Evolutionary conservation across 805 yeast species (phyloP), one percentile per base, ranked within the genome.

Genomic region (Hemisphaericaspora nanyangensis): DNA sequence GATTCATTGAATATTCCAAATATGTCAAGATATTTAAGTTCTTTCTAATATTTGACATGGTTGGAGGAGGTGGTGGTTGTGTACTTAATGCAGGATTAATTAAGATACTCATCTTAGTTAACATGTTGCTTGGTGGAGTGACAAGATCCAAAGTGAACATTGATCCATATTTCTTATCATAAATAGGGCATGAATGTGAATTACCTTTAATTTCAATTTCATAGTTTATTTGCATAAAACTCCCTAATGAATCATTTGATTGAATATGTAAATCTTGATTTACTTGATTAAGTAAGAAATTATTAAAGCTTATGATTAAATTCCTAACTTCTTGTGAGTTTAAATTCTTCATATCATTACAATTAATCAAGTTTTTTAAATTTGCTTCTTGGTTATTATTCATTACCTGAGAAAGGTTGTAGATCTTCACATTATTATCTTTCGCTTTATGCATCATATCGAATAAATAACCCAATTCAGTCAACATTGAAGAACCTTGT

Each of bases 401-500:
- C 38, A 68, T 47, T 5, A 59, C 55, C 34, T 63, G 63, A 2
- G 69, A 82, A 53, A 91, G 88, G 55, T 93, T 93, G 2, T 89
- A 70, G 0, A 96, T 83, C 29, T 86, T 77, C 51, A 91, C 88
- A 49, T 85, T 86, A 28, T 76, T 74, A 0, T 95, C 93, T 11
- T 74, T 63, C 0, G 96, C 88, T 56, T 86, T 85, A 30, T 73
- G 74, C 62, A 91, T 74, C 99, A 93, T 91, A 54, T 95, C 98
- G 61, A 79, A 87, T 11, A 95, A 64, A 46, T 88, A 87, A 0
- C 96, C 99, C 33, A 90, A 63, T 55, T 93, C 97, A 35, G 85
- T 80, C 19, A 89, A 60, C 3, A 90, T 56, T 2, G 85, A 79
- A 1, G 72, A 63, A 0, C 73, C 72, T 38, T 65, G 68, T 27